These are phyloP conservation scores for Gymnopus androsaceus DNA, from an alignment of 1,284 basidiomycete genomes.

Conservation along the genomic window DNA sequence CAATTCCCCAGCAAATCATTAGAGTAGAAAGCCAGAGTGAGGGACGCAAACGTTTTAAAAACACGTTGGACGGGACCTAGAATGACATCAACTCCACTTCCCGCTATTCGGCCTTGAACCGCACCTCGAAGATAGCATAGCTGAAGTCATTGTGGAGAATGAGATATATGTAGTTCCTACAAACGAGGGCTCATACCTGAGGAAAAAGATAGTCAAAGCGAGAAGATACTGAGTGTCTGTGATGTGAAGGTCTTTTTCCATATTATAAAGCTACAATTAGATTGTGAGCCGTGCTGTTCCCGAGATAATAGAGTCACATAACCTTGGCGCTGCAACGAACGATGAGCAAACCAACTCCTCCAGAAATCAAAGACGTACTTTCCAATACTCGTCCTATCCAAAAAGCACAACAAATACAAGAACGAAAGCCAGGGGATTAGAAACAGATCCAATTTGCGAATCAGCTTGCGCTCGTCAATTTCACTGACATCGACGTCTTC, in stretches of 20 bases:
- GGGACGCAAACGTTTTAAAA: conserved; percentile 61
- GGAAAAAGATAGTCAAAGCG: conserved; percentile 60
- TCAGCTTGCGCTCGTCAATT: conserved; percentile 61
- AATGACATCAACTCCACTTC: neutral
- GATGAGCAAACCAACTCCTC: conserved; percentile 3
- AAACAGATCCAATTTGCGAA: conserved; percentile 66
- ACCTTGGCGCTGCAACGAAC: conserved; percentile 55
- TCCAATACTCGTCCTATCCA: conserved; percentile 81
- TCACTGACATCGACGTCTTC: conserved; percentile 52
- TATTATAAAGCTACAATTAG: conserved; percentile 52
- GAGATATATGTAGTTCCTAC: conserved; percentile 21
- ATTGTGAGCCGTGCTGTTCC: neutral
- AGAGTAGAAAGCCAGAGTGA: conserved; percentile 61
- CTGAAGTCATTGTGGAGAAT: conserved; percentile 44
- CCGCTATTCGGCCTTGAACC: conserved; percentile 2
- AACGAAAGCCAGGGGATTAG: conserved; percentile 72
- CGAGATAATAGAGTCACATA: neutral
- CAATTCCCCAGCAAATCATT: conserved; percentile 71
- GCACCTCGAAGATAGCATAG: conserved; percentile 63
- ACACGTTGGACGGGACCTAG: conserved; percentile 67
- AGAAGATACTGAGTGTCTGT: conserved; percentile 66
- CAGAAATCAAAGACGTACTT: conserved; percentile 47
- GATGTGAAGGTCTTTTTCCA: conserved; percentile 56
- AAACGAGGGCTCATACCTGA: conserved; percentile 52
- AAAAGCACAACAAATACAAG: conserved; percentile 73